Evolutionary conservation across 148 eudicot genomes (phyloP).

Genomic region (Cornus suecica): DNA sequence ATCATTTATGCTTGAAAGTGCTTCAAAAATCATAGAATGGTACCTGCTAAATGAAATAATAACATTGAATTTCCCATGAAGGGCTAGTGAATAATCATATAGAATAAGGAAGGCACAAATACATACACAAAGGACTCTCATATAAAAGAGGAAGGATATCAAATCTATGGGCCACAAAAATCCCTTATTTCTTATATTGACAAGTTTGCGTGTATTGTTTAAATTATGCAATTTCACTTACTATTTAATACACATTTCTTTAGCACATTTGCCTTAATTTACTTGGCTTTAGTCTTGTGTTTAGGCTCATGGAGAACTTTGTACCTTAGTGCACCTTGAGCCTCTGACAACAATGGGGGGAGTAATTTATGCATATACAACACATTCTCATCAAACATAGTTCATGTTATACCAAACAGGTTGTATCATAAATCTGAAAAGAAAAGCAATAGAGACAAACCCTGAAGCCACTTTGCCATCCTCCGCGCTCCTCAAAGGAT

Average conservation of each 20-base stretch:
- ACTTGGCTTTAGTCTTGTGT: no score
- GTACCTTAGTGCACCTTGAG: no score
- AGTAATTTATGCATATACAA: not conserved
- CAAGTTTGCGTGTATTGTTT: no score
- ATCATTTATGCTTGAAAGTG: slow-evolving; percentile 21
- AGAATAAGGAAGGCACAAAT: not conserved
- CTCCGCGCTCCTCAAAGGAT: slow-evolving; percentile 2
- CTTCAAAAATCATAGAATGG: slow-evolving; percentile 25
- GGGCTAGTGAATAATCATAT: not conserved
- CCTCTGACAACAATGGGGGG: not conserved
- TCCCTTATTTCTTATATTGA: no score
- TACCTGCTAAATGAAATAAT: slow-evolving; percentile 15
- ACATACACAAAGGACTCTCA: not conserved
- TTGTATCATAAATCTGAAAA: not conserved
- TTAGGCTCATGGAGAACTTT: no score
- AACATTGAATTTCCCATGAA: not conserved
- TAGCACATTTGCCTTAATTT: no score
- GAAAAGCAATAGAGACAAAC: not conserved
- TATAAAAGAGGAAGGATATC: not conserved
- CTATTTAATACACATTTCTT: no score
- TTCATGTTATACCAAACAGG: no score
- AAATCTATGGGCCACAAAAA: no score
- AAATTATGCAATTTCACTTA: no score
- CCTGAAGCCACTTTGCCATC: not conserved
- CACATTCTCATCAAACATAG: not conserved